Percentiles rank a stretch among this genome's conserved stretches.
Conservation (phyloP, 257 asterid species). For the Coffea eugenioides region DNA sequence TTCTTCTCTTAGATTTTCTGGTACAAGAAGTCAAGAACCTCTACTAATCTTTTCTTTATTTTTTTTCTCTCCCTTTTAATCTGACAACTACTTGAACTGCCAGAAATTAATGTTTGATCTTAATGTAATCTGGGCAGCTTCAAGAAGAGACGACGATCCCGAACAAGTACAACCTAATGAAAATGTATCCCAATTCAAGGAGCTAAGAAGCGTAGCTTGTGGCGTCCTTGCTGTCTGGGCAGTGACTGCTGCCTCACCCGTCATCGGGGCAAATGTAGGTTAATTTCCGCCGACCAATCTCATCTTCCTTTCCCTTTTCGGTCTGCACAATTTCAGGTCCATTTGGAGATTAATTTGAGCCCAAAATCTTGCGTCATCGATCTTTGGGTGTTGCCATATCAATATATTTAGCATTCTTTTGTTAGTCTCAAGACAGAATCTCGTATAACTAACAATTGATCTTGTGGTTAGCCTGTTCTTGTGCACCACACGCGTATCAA, state of each 20-base stretch:
- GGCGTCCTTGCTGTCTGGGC: slow-evolving; percentile 91
- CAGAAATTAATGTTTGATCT: background rate
- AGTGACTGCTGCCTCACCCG: slow-evolving; percentile 69
- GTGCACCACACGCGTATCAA: no score
- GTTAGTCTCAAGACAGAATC: background rate
- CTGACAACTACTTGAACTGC: no score
- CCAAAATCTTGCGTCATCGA: background rate
- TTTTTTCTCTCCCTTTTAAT: no score
- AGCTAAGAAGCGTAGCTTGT: slow-evolving; percentile 70
- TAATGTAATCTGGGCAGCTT: slow-evolving; percentile 31
- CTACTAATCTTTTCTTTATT: background rate
- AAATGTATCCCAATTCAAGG: slow-evolving; percentile 39
- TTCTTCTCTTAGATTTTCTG: slow-evolving; percentile 45
- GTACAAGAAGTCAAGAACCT: slow-evolving; percentile 31
- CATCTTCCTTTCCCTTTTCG: no score
- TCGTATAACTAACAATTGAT: background rate
- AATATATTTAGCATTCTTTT: no score
- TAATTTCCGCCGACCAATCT: background rate
- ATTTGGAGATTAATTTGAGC: background rate
- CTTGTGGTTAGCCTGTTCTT: no score
- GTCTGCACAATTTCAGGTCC: background rate
- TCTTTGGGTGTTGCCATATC: background rate
- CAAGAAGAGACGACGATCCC: slow-evolving; percentile 24
- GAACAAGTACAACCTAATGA: slow-evolving; percentile 20
- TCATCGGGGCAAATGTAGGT: slow-evolving; percentile 73